Evolutionary conservation across 306 rosid genomes (phyloP).

Genomic region (Pueraria montana): DNA sequence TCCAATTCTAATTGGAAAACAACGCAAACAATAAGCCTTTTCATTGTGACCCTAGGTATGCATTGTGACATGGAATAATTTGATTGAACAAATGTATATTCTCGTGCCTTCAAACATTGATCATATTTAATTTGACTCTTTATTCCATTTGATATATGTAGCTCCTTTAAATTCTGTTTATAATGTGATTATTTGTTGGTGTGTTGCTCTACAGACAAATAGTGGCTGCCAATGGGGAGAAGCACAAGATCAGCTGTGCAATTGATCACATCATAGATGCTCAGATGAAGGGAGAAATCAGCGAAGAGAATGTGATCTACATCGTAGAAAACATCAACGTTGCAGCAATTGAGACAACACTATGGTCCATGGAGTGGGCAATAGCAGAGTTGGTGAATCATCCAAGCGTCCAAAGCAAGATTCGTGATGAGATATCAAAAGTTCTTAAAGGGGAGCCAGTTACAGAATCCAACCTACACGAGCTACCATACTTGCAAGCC

Average conservation of each 20-base stretch:
- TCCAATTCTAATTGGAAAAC: too few species aligned
- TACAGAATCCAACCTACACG: constrained; percentile 73
- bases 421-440: constrained; percentile 70
- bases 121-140: not conserved
- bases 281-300: constrained; percentile 80
- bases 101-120: too few species aligned
- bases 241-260: constrained; percentile 78
- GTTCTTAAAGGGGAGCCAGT: constrained; percentile 65
- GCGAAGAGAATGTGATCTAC: constrained; percentile 79
- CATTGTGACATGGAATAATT: too few species aligned
- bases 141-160: not conserved
- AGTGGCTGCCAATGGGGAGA: constrained; percentile 74
- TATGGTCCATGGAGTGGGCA: constrained; percentile 96
- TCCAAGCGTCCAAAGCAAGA: constrained; percentile 69
- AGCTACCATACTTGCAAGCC: constrained; percentile 78
- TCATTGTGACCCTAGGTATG: too few species aligned
- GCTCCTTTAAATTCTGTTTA: not conserved
- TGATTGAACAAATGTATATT: too few species aligned
- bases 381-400: constrained; percentile 86
- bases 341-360: constrained; percentile 88
- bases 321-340: constrained; percentile 87
- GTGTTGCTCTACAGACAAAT: constrained; percentile 55
- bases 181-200: not conserved
- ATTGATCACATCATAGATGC: constrained; percentile 92
- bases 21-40: too few species aligned